Base-by-base conservation (phyloP, 176 grass and related monocot genomes). In the Eragrostis nindensis region DNA sequence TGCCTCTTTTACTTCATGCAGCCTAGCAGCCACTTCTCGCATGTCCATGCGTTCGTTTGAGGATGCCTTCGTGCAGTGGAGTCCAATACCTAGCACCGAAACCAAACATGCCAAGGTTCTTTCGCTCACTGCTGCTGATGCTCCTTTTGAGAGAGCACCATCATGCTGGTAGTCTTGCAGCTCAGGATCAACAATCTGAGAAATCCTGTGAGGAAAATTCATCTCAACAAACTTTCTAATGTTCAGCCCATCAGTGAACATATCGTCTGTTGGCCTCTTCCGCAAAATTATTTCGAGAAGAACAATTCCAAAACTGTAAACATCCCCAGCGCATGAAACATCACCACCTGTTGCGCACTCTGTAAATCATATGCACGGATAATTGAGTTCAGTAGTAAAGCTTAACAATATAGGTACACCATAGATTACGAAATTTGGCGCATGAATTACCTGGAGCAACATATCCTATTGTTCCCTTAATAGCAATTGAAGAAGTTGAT, bases 281-380 rank as follows among this genome's bases (percentile, higher is more conserved):
- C 61, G 22, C 38, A 54, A 55, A 24, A 83, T 66, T 66, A 83
- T 66, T 19, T 83, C 80, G 11, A 83, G 47, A 7, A 83, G 60
- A 75, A 83, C 21, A 41, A 83, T 43, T 43, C 61, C 61, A 29
- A 83, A 83, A 46, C 81, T 83, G 22, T 83, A 83, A 2, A 82
- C 80, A 54, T 64, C 80, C 7, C 77, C 66, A 68, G 45, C 45
- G 12, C 30, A 65, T 7, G 80, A 83, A 66, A 74, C 13, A 40
- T 74, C 21, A 74, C 45, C 46, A 54, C 61, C 60, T 14, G 32
- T 64, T 66, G 81, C 70, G 8, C 27, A 83, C 52, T 83, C 81
- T 75, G 6, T 55, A 66, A 4, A 55, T 21, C 25, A 61, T 40
- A 70, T 71, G 18, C 3, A 21, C 59, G 25, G 46, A 81, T 64